A percentile compares a stretch with the other conserved stretches of the same genome.
Conservation (phyloP, 129 eudicot species). For the sunflower (Helianthus annuus) region DNA sequence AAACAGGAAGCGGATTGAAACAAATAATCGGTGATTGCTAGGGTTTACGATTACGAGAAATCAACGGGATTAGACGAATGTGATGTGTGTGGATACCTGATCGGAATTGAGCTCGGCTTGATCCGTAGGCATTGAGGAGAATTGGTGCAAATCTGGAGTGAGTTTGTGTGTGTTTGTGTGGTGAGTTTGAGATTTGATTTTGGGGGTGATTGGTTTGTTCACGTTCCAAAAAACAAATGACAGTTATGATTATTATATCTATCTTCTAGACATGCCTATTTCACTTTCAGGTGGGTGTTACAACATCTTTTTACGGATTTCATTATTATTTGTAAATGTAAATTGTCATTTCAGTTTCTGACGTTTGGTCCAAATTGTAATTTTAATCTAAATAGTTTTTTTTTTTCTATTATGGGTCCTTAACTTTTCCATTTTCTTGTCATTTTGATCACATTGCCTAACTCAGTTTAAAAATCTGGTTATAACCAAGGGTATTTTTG, state of each 20-base stretch:
- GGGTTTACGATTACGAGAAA: conserved; percentile 26
- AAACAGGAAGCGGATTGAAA: conserved; percentile 5
- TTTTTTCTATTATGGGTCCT: too few relatives aligned
- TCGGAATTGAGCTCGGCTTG: conserved; percentile 70
- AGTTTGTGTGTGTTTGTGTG: conserved; percentile 17
- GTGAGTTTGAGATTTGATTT: conserved; percentile 37
- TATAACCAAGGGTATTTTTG: too few relatives aligned
- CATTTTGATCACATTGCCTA: too few relatives aligned
- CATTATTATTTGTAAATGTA: too few relatives aligned
- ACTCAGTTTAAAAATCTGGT: too few relatives aligned
- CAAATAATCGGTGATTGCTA: conserved; percentile 7
- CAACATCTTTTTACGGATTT: too few relatives aligned
- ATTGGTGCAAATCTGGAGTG: conserved; percentile 27
- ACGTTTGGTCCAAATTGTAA: too few relatives aligned
- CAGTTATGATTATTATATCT: not conserved
- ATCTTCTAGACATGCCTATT: not conserved
- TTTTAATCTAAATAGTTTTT: too few relatives aligned
- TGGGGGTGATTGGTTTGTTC: conserved; percentile 26
- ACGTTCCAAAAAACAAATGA: conserved; percentile 8
- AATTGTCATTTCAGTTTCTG: too few relatives aligned
- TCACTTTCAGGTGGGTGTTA: not conserved
- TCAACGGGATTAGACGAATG: not conserved
- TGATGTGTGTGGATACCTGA: conserved; percentile 42
- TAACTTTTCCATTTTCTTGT: too few relatives aligned
- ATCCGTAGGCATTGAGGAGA: conserved; percentile 50